A percentile compares a stretch with the other conserved stretches of the same genome.
Conservation (phyloP, 2,329 filamentous ascomycete genomes). For the Huntiella bhutanensis region DNA sequence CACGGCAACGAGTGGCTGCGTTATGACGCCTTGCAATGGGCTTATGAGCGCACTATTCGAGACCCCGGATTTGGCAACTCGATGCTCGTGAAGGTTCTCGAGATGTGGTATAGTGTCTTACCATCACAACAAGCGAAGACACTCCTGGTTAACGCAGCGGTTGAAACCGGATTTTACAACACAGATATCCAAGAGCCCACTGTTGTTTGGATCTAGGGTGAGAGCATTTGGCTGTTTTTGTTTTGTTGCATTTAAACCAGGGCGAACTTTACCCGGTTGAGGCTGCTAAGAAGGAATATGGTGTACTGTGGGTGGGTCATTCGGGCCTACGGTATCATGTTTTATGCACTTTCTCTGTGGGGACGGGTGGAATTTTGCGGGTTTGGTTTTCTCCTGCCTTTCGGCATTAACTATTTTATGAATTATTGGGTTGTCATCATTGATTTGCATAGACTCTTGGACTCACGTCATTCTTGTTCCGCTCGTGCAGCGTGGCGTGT, state of each 20-base stretch:
- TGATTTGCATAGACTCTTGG: too few relatives aligned
- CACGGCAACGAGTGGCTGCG: constrained; percentile 49
- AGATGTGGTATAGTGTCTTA: not conserved
- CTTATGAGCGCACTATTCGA: constrained; percentile 13
- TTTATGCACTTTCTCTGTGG: too few relatives aligned
- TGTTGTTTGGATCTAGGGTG: not conserved
- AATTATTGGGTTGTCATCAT: too few relatives aligned
- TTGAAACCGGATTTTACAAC: constrained; percentile 3
- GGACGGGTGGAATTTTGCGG: too few relatives aligned
- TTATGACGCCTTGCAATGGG: constrained; percentile 55
- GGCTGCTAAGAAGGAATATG: too few relatives aligned
- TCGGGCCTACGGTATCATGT: too few relatives aligned
- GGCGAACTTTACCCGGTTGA: too few relatives aligned
- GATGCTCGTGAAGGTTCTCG: not conserved
- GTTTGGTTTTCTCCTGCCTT: too few relatives aligned
- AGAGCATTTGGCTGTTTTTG: not conserved
- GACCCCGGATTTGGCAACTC: not conserved
- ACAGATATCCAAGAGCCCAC: not conserved
- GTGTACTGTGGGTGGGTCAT: too few relatives aligned
- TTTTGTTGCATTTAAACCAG: not conserved
- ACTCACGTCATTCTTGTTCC: too few relatives aligned
- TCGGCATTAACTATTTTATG: too few relatives aligned
- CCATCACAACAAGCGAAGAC: not conserved
- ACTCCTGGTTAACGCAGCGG: constrained; percentile 6
- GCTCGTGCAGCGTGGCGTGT: too few relatives aligned